Evolutionary conservation across 2,329 filamentous ascomycete species (phyloP).

Genomic region (Rhytidhysteron rufulum): DNA sequence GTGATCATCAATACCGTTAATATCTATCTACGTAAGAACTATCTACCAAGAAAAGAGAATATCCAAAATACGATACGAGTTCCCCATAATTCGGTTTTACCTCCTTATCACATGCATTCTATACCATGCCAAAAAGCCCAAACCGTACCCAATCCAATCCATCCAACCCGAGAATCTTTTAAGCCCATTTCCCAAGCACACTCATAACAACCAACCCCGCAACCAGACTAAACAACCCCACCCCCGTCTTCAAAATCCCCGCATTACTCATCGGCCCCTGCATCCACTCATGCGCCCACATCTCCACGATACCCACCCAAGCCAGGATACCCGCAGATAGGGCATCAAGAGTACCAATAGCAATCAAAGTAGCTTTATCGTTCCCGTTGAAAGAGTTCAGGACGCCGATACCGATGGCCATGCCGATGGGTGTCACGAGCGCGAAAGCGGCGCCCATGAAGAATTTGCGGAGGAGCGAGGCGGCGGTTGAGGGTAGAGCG

Average conservation of each 20-base stretch:
- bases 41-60: too few relatives aligned
- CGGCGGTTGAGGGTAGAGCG: slow-evolving; percentile 44
- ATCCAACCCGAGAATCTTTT: too few relatives aligned
- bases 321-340: slow-evolving; percentile 70
- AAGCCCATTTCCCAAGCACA: slow-evolving; percentile 72
- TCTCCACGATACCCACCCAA: slow-evolving; percentile 78
- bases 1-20: too few relatives aligned
- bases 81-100: too few relatives aligned
- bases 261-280: slow-evolving; percentile 49
- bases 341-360: slow-evolving; percentile 70
- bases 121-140: too few relatives aligned
- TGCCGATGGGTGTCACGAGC: slow-evolving; percentile 70
- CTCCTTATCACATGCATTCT: too few relatives aligned
- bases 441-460: slow-evolving; percentile 62
- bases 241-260: slow-evolving; percentile 43
- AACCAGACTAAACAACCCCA: slow-evolving; percentile 54
- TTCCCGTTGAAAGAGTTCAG: slow-evolving; percentile 70
- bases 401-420: slow-evolving; percentile 75
- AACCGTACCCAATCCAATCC: too few relatives aligned
- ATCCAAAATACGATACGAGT: too few relatives aligned
- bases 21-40: too few relatives aligned
- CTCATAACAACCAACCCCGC: slow-evolving; percentile 67
- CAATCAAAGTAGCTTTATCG: slow-evolving; percentile 62
- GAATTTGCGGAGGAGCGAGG: slow-evolving; percentile 49
- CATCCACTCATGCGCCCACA: slow-evolving; percentile 75